These are phyloP conservation scores for Priceomyces fermenticarens DNA, from an alignment of 805 yeast species.

Conservation along the genomic window DNA sequence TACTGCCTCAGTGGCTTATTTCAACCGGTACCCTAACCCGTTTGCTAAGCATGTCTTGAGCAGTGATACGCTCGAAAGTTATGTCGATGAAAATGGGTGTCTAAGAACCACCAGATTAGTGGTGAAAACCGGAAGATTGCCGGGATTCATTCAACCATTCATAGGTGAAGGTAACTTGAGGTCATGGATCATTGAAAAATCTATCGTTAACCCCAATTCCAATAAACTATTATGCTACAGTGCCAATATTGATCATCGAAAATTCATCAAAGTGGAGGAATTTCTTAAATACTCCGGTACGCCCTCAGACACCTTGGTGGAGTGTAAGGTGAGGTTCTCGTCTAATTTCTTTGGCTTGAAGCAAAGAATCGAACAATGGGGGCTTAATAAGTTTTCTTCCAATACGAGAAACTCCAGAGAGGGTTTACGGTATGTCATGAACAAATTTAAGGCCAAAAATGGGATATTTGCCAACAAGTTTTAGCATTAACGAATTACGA, in stretches of 20 bases:
- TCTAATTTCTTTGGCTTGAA: slow-evolving; percentile 68
- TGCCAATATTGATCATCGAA: slow-evolving; percentile 79
- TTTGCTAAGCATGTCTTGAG: slow-evolving; percentile 82
- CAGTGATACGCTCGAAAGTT: slow-evolving; percentile 67
- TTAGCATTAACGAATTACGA: too few relatives aligned
- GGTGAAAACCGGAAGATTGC: slow-evolving; percentile 76
- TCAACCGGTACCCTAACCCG: slow-evolving; percentile 65
- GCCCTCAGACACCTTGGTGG: slow-evolving; percentile 40
- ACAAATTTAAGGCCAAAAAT: slow-evolving; percentile 42
- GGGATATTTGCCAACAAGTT: background rate
- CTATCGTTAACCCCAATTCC: slow-evolving; percentile 62
- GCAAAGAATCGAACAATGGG: slow-evolving; percentile 79
- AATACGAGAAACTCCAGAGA: slow-evolving; percentile 63
- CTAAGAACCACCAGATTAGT: slow-evolving; percentile 72
- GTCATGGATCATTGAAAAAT: slow-evolving; percentile 79
- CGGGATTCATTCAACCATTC: slow-evolving; percentile 73
- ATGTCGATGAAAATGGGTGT: slow-evolving; percentile 59
- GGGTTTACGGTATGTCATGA: slow-evolving; percentile 80
- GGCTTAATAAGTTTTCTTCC: slow-evolving; percentile 63
- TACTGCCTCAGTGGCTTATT: slow-evolving; percentile 73
- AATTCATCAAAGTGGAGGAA: slow-evolving; percentile 77
- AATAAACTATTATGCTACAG: slow-evolving; percentile 65
- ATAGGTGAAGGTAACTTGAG: slow-evolving; percentile 61
- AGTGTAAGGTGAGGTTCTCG: slow-evolving; percentile 64
- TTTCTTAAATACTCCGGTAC: slow-evolving; percentile 50